Percentiles rank a stretch among this genome's conserved stretches.
Conservation (phyloP, 345 rosid species). For the Syzygium aqueum region DNA sequence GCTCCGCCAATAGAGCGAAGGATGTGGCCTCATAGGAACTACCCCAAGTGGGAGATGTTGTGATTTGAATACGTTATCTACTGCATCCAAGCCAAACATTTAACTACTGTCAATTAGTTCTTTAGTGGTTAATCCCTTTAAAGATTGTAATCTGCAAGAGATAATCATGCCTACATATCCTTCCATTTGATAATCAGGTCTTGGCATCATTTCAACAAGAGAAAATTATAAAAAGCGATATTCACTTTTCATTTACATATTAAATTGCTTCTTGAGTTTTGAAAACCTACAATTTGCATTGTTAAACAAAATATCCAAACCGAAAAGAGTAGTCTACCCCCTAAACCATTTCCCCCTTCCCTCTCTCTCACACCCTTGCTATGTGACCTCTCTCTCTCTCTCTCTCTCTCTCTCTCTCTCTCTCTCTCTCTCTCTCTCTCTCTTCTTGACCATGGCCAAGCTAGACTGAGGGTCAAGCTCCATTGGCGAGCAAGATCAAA, state of each 20-base stretch:
- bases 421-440: not conserved
- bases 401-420: not conserved
- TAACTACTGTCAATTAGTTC: not conserved
- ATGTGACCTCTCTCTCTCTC: too few relatives aligned
- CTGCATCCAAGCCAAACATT: not conserved
- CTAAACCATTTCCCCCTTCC: too few relatives aligned
- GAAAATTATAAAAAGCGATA: not conserved
- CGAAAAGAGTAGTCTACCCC: not conserved
- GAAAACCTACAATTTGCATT: not conserved
- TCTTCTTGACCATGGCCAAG: not conserved
- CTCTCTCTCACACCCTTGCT: too few relatives aligned
- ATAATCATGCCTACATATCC: not conserved
- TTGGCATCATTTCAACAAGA: not conserved
- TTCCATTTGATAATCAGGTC: not conserved
- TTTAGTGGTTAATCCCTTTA: not conserved
- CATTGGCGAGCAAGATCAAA: not conserved
- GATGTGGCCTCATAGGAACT: not conserved
- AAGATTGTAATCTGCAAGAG: not conserved
- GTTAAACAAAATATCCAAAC: not conserved
- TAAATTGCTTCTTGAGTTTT: not conserved
- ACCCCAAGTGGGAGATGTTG: not conserved
- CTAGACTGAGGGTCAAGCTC: not conserved
- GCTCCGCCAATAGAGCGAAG: not conserved
- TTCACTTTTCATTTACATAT: not conserved
- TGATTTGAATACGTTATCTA: not conserved